Evolutionary conservation across 148 eudicot genomes (phyloP).

Genomic region (Rhododendron ovatum): DNA sequence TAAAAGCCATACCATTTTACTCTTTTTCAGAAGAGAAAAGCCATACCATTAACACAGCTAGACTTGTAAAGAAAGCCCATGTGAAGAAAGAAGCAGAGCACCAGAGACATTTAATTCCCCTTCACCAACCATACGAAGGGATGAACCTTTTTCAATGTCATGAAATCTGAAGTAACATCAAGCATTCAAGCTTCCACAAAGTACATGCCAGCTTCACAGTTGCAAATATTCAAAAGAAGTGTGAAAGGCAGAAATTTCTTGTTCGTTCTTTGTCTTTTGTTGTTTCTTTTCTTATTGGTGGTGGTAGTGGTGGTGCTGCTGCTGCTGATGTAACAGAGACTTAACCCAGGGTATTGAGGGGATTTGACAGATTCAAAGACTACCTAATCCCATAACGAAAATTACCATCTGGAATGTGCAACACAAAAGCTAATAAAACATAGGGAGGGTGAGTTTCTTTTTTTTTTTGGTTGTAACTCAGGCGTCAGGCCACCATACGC

Average conservation of each 20-base stretch:
- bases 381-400: background rate
- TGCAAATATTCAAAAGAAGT: background rate
- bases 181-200: background rate
- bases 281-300: background rate
- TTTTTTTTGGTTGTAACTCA: too few relatives aligned
- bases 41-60: background rate
- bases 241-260: background rate
- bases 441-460: background rate
- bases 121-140: background rate
- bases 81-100: background rate
- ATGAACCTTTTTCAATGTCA: background rate
- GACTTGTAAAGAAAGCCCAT: background rate
- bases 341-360: background rate
- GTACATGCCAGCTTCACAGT: background rate
- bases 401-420: background rate
- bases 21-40: background rate
- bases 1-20: background rate
- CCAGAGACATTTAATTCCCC: background rate
- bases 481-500: too few relatives aligned
- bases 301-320: too few relatives aligned
- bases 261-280: background rate
- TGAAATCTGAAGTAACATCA: background rate
- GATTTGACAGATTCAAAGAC: background rate
- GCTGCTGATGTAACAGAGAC: background rate
- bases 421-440: background rate